phyloP scores from a whole-genome alignment of 1,284 basidiomycete genomes.

The Stygiomarasmius scandens region DNA sequence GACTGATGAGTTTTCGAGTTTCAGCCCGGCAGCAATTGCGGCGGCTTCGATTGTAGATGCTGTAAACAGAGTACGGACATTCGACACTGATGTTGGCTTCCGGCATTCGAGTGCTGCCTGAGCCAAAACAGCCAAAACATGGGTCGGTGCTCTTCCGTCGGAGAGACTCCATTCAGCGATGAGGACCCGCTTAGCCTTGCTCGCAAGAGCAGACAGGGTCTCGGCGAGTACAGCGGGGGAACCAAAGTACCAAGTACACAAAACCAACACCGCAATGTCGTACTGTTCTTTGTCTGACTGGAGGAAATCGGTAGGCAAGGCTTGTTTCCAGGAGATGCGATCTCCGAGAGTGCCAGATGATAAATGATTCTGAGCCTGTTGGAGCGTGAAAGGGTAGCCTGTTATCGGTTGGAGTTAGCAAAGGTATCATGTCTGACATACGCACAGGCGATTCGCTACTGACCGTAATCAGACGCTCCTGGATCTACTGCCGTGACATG shows the following conservation, averaged over 20 bases:
- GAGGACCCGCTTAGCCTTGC: slow-evolving; percentile 31
- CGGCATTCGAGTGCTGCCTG: slow-evolving; percentile 40
- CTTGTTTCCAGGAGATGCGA: slow-evolving; percentile 40
- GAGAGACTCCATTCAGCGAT: slow-evolving; percentile 42
- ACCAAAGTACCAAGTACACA: slow-evolving; percentile 43
- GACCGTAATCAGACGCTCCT: slow-evolving; percentile 41
- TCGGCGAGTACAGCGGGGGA: slow-evolving; percentile 33
- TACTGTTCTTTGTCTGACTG: slow-evolving; percentile 23
- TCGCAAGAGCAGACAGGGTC: slow-evolving; percentile 34
- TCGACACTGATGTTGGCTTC: slow-evolving; percentile 32
- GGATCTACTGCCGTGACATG: slow-evolving; percentile 46
- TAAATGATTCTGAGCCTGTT: slow-evolving; percentile 40
- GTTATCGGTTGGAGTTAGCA: neutral
- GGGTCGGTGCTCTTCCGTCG: slow-evolving; percentile 21
- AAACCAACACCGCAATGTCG: slow-evolving; percentile 35
- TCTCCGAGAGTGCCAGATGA: slow-evolving; percentile 33
- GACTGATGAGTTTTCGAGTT: slow-evolving; percentile 26
- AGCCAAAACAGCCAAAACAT: slow-evolving; percentile 42
- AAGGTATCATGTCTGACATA: slow-evolving; percentile 1
- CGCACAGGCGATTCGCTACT: slow-evolving; percentile 10
- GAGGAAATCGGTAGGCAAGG: slow-evolving; percentile 36
- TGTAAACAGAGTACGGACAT: slow-evolving; percentile 43
- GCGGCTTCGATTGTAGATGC: slow-evolving; percentile 33
- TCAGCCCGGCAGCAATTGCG: slow-evolving; percentile 31
- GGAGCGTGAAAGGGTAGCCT: slow-evolving; percentile 43